These are phyloP conservation scores for Spathaspora sp. DNA, from an alignment of 1,139 yeast genomes.

Conservation along the genomic window DNA sequence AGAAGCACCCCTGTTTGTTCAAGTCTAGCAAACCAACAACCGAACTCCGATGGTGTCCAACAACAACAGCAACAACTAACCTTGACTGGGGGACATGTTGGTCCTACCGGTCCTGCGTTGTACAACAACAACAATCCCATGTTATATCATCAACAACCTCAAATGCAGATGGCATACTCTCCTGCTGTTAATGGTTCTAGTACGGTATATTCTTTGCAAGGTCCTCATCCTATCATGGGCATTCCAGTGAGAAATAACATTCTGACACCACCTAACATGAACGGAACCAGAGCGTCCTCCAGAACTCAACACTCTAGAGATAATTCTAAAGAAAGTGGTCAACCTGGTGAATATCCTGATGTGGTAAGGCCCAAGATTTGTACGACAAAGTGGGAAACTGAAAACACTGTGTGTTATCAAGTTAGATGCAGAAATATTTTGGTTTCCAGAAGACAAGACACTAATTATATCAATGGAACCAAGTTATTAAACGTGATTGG, in stretches of 20 bases:
- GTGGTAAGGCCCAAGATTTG: conserved; percentile 38
- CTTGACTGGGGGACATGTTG: background rate
- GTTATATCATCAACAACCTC: conserved; percentile 14
- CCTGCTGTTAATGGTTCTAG: conserved; percentile 4
- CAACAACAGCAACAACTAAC: conserved; percentile 7
- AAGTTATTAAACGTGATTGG: conserved; percentile 84
- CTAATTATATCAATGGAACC: conserved; percentile 54
- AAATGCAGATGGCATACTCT: conserved; percentile 11
- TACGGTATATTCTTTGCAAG: conserved; percentile 8
- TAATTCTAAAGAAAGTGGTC: conserved; percentile 15
- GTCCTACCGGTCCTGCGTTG: conserved; percentile 7
- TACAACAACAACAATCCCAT: conserved; percentile 8
- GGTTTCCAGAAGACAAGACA: conserved; percentile 54
- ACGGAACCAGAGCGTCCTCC: conserved; percentile 2
- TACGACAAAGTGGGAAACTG: conserved; percentile 52
- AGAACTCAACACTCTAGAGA: conserved; percentile 16
- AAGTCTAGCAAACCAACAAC: conserved; percentile 4
- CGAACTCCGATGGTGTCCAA: conserved; percentile 1
- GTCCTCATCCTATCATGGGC: conserved; percentile 5
- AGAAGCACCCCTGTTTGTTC: background rate
- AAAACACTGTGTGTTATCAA: conserved; percentile 47
- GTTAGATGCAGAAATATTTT: conserved; percentile 46
- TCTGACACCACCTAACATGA: background rate
- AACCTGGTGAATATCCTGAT: conserved; percentile 15
- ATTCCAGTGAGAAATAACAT: background rate